A percentile compares a stretch with the other conserved stretches of the same genome.
Evolutionary conservation across 441 rosid species (phyloP).

Genomic region (Geranium incanum): DNA sequence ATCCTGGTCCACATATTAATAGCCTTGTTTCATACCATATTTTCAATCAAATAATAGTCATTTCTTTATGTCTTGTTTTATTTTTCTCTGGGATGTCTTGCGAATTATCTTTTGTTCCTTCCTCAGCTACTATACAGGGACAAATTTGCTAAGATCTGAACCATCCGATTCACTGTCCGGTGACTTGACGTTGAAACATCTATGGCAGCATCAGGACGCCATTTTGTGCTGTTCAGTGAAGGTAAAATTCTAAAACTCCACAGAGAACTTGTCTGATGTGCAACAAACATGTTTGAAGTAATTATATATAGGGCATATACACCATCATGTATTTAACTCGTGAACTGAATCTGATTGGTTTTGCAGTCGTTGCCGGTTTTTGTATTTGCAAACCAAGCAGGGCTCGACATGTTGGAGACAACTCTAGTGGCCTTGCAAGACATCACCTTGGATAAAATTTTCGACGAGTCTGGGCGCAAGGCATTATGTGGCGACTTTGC

Average conservation of each 20-base stretch:
- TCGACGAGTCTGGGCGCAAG: slow-evolving; percentile 76
- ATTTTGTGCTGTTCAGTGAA: slow-evolving; percentile 77
- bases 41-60: too few relatives aligned
- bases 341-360: not conserved
- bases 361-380: slow-evolving; percentile 72
- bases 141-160: slow-evolving; percentile 55
- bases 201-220: slow-evolving; percentile 85
- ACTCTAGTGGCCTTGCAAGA: slow-evolving; percentile 88
- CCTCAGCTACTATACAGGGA: slow-evolving; percentile 53
- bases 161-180: slow-evolving; percentile 29
- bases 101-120: slow-evolving; percentile 11
- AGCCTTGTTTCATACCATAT: too few relatives aligned
- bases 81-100: not conserved
- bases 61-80: too few relatives aligned
- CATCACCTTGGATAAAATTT: slow-evolving; percentile 75
- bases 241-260: slow-evolving; percentile 30
- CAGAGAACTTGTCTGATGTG: not conserved
- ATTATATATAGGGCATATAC: too few relatives aligned
- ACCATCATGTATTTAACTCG: too few relatives aligned
- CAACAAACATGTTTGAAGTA: not conserved
- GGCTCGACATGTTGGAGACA: slow-evolving; percentile 94
- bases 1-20: too few relatives aligned
- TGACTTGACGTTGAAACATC: slow-evolving; percentile 56
- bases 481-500: slow-evolving; percentile 58
- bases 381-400: slow-evolving; percentile 88